Conservation (phyloP, 495 filamentous ascomycete genomes). For the Daldinia loculata region DNA sequence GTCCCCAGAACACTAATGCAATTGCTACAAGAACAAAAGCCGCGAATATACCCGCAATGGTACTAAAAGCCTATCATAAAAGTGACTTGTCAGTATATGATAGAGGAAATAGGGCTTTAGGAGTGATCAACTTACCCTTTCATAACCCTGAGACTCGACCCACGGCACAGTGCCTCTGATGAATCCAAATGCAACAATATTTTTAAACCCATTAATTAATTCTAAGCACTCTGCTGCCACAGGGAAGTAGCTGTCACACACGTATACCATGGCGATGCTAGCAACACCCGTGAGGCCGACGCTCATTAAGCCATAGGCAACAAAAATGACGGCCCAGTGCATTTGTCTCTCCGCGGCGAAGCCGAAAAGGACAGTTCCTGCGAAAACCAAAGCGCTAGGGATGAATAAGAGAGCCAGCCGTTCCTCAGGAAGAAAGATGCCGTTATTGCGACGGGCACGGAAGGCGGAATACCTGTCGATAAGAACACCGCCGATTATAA, state of each 20-base stretch:
- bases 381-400: slow-evolving; percentile 12
- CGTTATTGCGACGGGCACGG: slow-evolving; percentile 20
- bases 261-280: slow-evolving; percentile 21
- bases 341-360: slow-evolving; percentile 13
- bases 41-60: slow-evolving; percentile 12
- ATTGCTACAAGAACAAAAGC: slow-evolving; percentile 8
- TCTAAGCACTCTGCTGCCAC: slow-evolving; percentile 21
- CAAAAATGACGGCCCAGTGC: slow-evolving; percentile 15
- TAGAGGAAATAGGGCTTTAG: neutral
- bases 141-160: slow-evolving; percentile 11
- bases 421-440: slow-evolving; percentile 18
- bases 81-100: neutral
- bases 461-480: slow-evolving; percentile 15
- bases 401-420: slow-evolving; percentile 16
- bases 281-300: slow-evolving; percentile 17
- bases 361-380: slow-evolving; percentile 21
- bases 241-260: slow-evolving; percentile 23
- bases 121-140: neutral
- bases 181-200: slow-evolving; percentile 19
- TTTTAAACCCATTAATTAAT: slow-evolving; percentile 25
- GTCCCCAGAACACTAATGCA: slow-evolving; percentile 10
- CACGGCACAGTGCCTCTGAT: slow-evolving; percentile 16
- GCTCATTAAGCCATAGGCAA: slow-evolving; percentile 17
- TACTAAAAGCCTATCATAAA: slow-evolving; percentile 14
- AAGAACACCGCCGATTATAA: slow-evolving; percentile 14